phyloP scores from a whole-genome alignment of 805 yeast species.

The Saccharomycopsis sp. region DNA sequence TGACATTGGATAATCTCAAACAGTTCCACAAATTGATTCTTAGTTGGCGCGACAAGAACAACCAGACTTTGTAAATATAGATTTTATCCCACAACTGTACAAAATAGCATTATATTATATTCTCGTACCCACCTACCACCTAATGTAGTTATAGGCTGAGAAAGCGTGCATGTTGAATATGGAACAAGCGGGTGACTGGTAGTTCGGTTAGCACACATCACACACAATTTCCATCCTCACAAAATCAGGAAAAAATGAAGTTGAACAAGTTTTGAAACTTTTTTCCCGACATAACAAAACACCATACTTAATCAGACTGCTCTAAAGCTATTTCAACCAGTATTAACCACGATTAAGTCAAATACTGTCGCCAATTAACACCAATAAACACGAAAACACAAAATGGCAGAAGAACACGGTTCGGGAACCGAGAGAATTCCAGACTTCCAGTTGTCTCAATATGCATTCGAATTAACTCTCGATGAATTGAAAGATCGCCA shows the following conservation, averaged over 20 bases:
- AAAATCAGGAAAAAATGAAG: background rate
- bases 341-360: no score
- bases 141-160: no score
- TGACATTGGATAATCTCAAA: slow-evolving; percentile 1
- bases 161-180: background rate
- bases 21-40: background rate
- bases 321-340: no score
- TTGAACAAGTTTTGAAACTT: background rate
- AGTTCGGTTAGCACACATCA: no score
- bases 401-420: slow-evolving; percentile 33
- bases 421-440: slow-evolving; percentile 62
- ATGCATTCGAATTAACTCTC: slow-evolving; percentile 55
- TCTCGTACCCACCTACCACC: no score
- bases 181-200: background rate
- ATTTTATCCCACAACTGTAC: background rate
- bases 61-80: background rate
- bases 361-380: no score
- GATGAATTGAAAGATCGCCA: slow-evolving; percentile 35
- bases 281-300: background rate
- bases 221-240: no score
- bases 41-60: slow-evolving; percentile 3
- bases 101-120: no score
- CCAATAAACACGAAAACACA: background rate
- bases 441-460: slow-evolving; percentile 74
- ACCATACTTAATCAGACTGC: no score